phyloP scores from a whole-genome alignment of 805 yeast genomes.

The Candida chilensis region DNA sequence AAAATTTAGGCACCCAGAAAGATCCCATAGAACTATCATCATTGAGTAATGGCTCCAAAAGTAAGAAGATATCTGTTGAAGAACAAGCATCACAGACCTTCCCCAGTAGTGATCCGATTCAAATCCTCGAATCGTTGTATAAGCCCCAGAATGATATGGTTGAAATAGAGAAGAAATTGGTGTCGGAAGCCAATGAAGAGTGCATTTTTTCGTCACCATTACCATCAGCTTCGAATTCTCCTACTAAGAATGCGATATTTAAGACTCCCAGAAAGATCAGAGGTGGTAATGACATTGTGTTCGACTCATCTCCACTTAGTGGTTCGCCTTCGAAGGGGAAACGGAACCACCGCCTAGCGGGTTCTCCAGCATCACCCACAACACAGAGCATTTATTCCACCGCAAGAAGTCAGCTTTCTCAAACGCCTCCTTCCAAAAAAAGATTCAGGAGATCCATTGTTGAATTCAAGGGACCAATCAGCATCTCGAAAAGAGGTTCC shows the following conservation, averaged over 20 bases:
- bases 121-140: neutral
- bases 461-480: constrained; percentile 1
- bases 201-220: neutral
- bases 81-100: neutral
- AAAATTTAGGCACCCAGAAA: too few species aligned
- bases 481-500: neutral
- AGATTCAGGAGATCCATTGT: neutral
- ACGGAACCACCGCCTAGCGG: neutral
- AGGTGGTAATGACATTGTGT: neutral
- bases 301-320: neutral
- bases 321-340: neutral
- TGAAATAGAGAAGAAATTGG: neutral
- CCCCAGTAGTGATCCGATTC: neutral
- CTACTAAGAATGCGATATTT: neutral
- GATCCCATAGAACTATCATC: too few species aligned
- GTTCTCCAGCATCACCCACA: neutral
- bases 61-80: neutral
- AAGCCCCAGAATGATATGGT: neutral
- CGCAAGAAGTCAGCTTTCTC: neutral
- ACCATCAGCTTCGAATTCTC: neutral
- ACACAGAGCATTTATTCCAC: neutral
- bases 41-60: too few species aligned
- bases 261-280: neutral
- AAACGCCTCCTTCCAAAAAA: neutral
- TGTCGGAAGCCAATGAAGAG: neutral